phyloP scores from a whole-genome alignment of 768 basidiomycete species.

The Inosperma sp. region DNA sequence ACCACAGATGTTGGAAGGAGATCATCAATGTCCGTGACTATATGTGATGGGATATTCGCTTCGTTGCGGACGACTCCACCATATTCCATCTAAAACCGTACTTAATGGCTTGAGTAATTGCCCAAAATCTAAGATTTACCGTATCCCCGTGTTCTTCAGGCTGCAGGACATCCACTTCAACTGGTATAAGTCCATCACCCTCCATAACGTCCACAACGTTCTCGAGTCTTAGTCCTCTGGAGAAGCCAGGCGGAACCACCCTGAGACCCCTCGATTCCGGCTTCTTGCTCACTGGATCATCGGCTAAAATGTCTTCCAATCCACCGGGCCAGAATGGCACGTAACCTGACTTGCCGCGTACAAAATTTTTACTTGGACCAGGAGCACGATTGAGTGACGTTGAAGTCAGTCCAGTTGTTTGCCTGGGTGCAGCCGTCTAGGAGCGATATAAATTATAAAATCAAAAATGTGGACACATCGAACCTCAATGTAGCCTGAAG shows the following conservation, averaged over 20 bases:
- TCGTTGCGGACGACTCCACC: slow-evolving; percentile 11
- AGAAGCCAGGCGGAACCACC: slow-evolving; percentile 78
- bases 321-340: slow-evolving; percentile 96
- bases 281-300: slow-evolving; percentile 26
- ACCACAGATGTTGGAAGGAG: slow-evolving; percentile 59
- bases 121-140: background rate
- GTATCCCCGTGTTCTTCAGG: slow-evolving; percentile 19
- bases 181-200: slow-evolving; percentile 38
- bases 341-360: slow-evolving; percentile 89
- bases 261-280: slow-evolving; percentile 44
- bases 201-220: slow-evolving; percentile 50
- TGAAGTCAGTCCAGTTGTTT: slow-evolving; percentile 73
- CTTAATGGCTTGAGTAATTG: background rate
- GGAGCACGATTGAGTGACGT: slow-evolving; percentile 84
- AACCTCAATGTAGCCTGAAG: slow-evolving; percentile 78
- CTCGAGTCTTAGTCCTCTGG: slow-evolving; percentile 71
- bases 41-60: slow-evolving; percentile 14
- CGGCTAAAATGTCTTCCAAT: slow-evolving; percentile 57
- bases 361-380: slow-evolving; percentile 73
- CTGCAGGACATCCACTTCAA: slow-evolving; percentile 24
- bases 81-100: background rate
- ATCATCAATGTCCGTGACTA: slow-evolving; percentile 49
- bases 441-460: slow-evolving; percentile 2
- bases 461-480: background rate
- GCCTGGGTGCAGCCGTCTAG: slow-evolving; percentile 52